Evolutionary conservation across 2,329 filamentous ascomycete genomes (phyloP), one percentile per base, ranked within the genome.

Genomic region (Blumeriella jaapii): DNA sequence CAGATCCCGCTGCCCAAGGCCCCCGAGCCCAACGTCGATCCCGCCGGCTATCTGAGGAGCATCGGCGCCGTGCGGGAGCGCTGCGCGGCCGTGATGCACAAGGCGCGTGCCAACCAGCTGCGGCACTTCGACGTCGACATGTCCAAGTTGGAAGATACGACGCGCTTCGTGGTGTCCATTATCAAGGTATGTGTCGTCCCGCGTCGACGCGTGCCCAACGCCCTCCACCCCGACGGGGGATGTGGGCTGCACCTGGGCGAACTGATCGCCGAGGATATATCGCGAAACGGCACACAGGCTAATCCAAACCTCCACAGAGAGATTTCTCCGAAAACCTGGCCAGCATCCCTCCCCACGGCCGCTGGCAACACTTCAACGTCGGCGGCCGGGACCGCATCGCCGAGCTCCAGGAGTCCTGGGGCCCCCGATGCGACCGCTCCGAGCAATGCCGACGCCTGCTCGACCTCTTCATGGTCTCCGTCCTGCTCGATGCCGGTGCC

Each of bases 11-110:
- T 96, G 30, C 83, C 89, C 31, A 79, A 76, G 53, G 77, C 86
- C 11, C 87, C 89, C 17, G 87, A 96, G 60, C 87, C 89, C 52
- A 71, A 79, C 43, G 68, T 89, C 49, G 85, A 96, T 57, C 87
- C 89, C 13, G 84, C 82, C 15, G 87, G 78, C 42, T 96, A 96
- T 60, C 71, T 98, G 52, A 77, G 83, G 55, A 95, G 86, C 61
- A 74, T 96, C 53, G 77, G 84, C 52, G 77, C 91, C 17, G 85
- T 98, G 16, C 72, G 91, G 44, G 85, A 95, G 52, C 74, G 48
- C 68, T 80, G 50, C 60, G 61, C 56, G 30, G 52, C 78, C 42
- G 66, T 83, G 29, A 59, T 79, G 44, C 64, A 74, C 40, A 77
- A 74, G 59, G 78, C 78, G n/a, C 74, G 74, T 55, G 64, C 62